These are phyloP conservation scores for Solanum aculeatissimum DNA, from an alignment of 305 asterid species.

Conservation along the genomic window DNA sequence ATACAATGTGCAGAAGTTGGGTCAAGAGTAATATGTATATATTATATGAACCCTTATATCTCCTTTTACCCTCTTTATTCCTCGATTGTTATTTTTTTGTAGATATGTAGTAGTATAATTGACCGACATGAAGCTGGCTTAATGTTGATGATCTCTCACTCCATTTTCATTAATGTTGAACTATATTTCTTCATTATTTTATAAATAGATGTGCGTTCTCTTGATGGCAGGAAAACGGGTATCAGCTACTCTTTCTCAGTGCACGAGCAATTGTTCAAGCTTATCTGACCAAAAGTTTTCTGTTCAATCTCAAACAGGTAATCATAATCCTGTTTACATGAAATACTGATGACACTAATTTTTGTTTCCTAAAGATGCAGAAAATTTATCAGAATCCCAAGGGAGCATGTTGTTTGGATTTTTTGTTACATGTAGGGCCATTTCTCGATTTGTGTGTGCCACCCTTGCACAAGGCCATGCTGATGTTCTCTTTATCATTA, in stretches of 20 bases:
- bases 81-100: not conserved
- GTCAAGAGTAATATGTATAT: not conserved
- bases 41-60: not conserved
- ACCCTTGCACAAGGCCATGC: slow-evolving; percentile 35
- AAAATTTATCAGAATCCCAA: not conserved
- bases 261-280: slow-evolving; percentile 96
- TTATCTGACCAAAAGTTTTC: slow-evolving; percentile 76
- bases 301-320: slow-evolving; percentile 83
- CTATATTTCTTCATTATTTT: not conserved
- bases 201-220: not conserved
- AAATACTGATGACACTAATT: not conserved
- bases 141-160: not conserved
- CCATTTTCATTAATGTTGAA: not conserved
- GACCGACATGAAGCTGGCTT: not conserved
- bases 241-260: slow-evolving; percentile 84
- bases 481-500: slow-evolving; percentile 37
- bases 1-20: not conserved
- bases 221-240: slow-evolving; percentile 68
- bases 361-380: not conserved
- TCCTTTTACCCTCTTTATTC: not conserved
- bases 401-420: not conserved
- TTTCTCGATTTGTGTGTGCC: slow-evolving; percentile 34
- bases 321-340: not conserved
- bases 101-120: not conserved
- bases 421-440: slow-evolving; percentile 11